Evolutionary conservation across 2,329 filamentous ascomycete genomes (phyloP), one percentile per base, ranked within the genome.

Genomic region (Magnaporthiopsis incrustans): DNA sequence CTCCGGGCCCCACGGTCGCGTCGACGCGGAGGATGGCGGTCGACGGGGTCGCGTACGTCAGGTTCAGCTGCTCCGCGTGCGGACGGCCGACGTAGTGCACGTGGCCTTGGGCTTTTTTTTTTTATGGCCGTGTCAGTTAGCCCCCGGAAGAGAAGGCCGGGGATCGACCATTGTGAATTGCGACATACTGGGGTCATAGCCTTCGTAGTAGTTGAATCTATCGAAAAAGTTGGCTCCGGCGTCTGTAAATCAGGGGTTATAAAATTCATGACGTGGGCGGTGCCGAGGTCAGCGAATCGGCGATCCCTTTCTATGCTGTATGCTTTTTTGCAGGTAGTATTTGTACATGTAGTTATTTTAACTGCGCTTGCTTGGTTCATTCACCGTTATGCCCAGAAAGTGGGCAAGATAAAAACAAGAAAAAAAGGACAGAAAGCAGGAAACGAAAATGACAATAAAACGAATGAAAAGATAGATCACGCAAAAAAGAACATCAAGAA

Each of bases 21-120:
- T 89, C 87, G 61, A 89, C 87, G 58, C 76, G 78, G 35, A 90
- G 71, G 25, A 89, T 69, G 12, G 85, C 86, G 0, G 82, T 78
- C 56, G 75, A 74, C 1, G 77, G 69, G 1, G 81, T 80, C 7
- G 85, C 83, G 68, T 84, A 85, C 0, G 88, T 89, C 38, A 90
- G 79, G 73, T 90, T 90, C 57, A 81, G 73, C 58, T 70, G 69
- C 57, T 71, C 64, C 11, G 82, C 82, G 50, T 76, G 73, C 30
- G 69, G 74, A 30, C 70, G 67, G 8, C 80, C 77, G 6, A 83
- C 82, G 65, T 85, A 85, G 67, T 85, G 81, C 15, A 85, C 82
- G 64, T 82, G 81, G 1, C 82, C 82, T 6, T 71, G 64, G 14
- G 82, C 77, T 69, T 57, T 60, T 35, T 35, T 35, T 35, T 8